Conservation (phyloP, 257 asterid species). For the Solanum pimpinellifolium region DNA sequence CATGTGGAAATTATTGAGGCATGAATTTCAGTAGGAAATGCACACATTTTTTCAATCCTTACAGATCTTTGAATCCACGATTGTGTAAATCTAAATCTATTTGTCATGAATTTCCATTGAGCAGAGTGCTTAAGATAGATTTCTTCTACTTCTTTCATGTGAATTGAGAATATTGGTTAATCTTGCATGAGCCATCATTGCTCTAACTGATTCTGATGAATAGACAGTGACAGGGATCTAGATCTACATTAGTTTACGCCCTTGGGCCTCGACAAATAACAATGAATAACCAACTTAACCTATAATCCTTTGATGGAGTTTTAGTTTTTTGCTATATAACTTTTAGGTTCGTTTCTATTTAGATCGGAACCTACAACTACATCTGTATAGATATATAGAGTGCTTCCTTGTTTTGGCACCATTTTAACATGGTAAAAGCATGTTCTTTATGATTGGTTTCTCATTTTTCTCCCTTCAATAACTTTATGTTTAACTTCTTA, state of each 20-base stretch:
- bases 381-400: neutral
- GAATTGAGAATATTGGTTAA: neutral
- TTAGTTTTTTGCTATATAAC: neutral
- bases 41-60: neutral
- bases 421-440: neutral
- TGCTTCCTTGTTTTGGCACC: neutral
- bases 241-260: neutral
- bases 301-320: neutral
- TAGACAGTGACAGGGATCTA: neutral
- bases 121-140: neutral
- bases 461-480: neutral
- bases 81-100: neutral
- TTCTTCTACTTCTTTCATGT: neutral
- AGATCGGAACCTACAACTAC: neutral
- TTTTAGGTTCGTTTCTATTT: neutral
- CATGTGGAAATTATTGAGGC: neutral
- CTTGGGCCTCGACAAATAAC: neutral
- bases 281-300: neutral
- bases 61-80: neutral
- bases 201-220: neutral
- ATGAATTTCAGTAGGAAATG: neutral
- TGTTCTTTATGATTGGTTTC: neutral
- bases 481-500: neutral
- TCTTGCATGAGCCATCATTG: neutral
- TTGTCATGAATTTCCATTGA: neutral